phyloP scores from a whole-genome alignment of 129 eudicot species.

The Kitagawia praeruptora region DNA sequence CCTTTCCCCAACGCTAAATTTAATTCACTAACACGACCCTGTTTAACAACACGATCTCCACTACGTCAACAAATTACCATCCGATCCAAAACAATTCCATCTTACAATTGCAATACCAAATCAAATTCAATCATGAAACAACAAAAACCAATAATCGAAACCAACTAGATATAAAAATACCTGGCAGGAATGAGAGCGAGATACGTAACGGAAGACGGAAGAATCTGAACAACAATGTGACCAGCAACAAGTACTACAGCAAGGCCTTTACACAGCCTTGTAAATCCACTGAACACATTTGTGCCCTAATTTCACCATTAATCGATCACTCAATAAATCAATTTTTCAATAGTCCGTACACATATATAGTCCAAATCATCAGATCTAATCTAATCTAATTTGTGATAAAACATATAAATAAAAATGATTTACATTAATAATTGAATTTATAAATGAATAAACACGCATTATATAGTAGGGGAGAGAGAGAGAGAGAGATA shows the following conservation, averaged over 20 bases:
- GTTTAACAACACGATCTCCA: neutral
- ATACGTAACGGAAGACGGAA: slow-evolving; percentile 63
- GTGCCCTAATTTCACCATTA: slow-evolving; percentile 21
- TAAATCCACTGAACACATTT: slow-evolving; percentile 60
- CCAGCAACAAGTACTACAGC: slow-evolving; percentile 75
- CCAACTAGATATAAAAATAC: slow-evolving; percentile 14
- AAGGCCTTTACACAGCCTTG: slow-evolving; percentile 84
- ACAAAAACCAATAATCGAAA: neutral
- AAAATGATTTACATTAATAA: neutral
- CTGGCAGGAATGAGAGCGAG: slow-evolving; percentile 94
- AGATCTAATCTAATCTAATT: neutral
- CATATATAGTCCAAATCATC: slow-evolving; percentile 1
- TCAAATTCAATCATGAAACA: neutral
- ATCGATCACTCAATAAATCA: neutral
- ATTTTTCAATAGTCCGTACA: neutral
- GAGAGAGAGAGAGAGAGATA: too few species aligned
- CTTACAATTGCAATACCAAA: neutral
- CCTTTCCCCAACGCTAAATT: too few species aligned
- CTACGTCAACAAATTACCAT: neutral
- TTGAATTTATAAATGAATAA: neutral
- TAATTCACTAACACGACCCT: too few species aligned
- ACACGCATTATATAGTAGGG: neutral
- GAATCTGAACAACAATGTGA: slow-evolving; percentile 80
- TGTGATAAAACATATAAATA: neutral
- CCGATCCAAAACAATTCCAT: neutral